Conservation (phyloP, 208 protist genomes). For the Crithidia bombi region DNA sequence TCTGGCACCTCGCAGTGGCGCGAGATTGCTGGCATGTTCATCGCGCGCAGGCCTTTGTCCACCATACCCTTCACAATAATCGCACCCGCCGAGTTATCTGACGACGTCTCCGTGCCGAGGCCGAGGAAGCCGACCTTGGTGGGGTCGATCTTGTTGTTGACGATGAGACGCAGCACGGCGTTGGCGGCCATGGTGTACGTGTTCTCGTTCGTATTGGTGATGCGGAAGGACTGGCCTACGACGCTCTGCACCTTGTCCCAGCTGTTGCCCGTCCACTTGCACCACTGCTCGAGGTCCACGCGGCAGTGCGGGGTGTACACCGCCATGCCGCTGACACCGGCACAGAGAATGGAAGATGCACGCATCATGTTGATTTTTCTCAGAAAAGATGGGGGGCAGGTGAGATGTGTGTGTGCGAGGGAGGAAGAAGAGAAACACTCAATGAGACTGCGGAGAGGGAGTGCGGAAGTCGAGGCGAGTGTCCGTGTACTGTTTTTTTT, state of each 20-base stretch:
- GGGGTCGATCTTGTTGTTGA: slow-evolving; percentile 88
- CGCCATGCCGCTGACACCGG: slow-evolving; percentile 85
- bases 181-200: slow-evolving; percentile 92
- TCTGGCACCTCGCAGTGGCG: slow-evolving; percentile 91
- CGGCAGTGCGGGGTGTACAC: slow-evolving; percentile 87
- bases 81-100: slow-evolving; percentile 90
- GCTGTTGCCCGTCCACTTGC: slow-evolving; percentile 90
- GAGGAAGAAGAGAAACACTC: background rate
- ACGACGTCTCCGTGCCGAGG: slow-evolving; percentile 88
- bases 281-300: slow-evolving; percentile 88
- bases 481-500: no score
- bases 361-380: slow-evolving; percentile 50
- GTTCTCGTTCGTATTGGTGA: slow-evolving; percentile 86
- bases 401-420: background rate
- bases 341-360: slow-evolving; percentile 44
- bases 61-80: slow-evolving; percentile 93
- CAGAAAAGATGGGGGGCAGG: slow-evolving; percentile 1
- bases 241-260: slow-evolving; percentile 90
- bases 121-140: slow-evolving; percentile 85
- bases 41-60: slow-evolving; percentile 75
- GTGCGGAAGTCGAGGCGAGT: no score
- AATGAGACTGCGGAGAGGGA: no score
- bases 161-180: slow-evolving; percentile 87
- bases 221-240: slow-evolving; percentile 89
- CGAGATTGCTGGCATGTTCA: slow-evolving; percentile 73